phyloP scores from a whole-genome alignment of 306 rosid genomes.

The Comarum palustre region DNA sequence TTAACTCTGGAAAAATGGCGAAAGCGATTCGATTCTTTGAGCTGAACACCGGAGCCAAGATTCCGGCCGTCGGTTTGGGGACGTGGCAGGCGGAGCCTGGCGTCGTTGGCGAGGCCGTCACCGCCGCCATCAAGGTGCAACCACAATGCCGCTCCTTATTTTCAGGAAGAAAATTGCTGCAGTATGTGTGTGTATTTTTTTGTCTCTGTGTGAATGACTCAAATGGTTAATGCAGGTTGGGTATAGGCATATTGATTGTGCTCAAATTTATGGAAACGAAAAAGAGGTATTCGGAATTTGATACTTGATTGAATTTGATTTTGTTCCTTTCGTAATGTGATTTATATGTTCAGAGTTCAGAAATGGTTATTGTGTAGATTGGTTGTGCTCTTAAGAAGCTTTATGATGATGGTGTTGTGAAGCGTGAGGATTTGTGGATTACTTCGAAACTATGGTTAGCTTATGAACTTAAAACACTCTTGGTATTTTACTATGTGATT shows the following conservation, averaged over 20 bases:
- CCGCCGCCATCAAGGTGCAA: conserved; percentile 49
- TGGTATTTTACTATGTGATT: neutral
- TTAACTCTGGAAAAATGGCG: conserved; percentile 15
- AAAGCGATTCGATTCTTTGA: conserved; percentile 29
- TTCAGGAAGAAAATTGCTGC: neutral
- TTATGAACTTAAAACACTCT: neutral
- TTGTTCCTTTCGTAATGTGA: neutral
- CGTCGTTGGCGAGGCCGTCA: conserved; percentile 37
- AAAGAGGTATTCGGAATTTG: conserved; percentile 38
- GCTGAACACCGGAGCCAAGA: conserved; percentile 51
- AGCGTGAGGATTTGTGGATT: conserved; percentile 69
- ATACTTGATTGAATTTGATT: neutral
- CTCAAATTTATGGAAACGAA: conserved; percentile 50
- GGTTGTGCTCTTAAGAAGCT: conserved; percentile 60
- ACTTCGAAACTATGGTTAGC: conserved; percentile 75
- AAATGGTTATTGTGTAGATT: conserved; percentile 32
- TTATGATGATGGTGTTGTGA: conserved; percentile 57
- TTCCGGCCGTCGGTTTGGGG: conserved; percentile 59
- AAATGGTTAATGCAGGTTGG: conserved; percentile 40
- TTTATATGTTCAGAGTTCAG: neutral
- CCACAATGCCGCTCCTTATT: neutral
- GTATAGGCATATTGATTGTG: conserved; percentile 67
- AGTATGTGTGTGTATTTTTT: neutral
- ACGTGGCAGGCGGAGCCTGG: conserved; percentile 50
- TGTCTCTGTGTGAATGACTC: neutral